Base-by-base conservation (phyloP, 208 protist species). In the Wallacemonas rigidus region DNA sequence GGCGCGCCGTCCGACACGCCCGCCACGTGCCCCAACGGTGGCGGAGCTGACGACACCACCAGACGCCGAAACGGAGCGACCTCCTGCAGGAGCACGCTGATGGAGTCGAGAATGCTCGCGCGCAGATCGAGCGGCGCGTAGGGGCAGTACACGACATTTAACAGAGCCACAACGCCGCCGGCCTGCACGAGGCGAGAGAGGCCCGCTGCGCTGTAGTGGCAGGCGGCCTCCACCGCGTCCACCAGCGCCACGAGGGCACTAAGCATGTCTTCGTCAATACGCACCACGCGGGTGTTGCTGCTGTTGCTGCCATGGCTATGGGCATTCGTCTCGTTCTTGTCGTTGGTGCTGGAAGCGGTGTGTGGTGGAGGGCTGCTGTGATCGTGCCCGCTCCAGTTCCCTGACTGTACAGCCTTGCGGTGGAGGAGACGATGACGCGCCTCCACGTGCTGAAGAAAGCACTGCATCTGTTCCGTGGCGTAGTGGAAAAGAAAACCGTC, bases 81-180 rank as follows among this genome's bases (percentile, higher is more conserved):
- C 62, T 97, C 81, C 73, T 97, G 89, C 74, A 97, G 78, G 2
- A 97, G 80, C 4, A 97, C 86, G 77, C 90, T 95, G 36, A 97
- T 81, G 35, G 82, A 82, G 70, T 92, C 84, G 35, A 97, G 87
- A 35, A 97, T 86, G 45, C 78, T 77, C 54, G 80, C 79, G 17
- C 92, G 87, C 40, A 97, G 74, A 47, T 82, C 70, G 35, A 81
- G 73, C 26, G 89, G 88, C 72, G 88, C 83, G 67, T 83, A 92
- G 7, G 88, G 88, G 51, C 72, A 88, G 71, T 92, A 89, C 40
- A 82, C 82, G 12, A 95, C 65, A 58, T 95, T 82, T 12, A 97
- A 80, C 48, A 94, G 67, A 1, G 90, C 88, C 36, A 78, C 80
- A 7, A 95, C 83, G 9, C 88, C 85, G 36, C 89, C 87, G 6